Percentiles rank a stretch among this genome's conserved stretches.
These are phyloP conservation scores for Fusarium phyllophilum DNA, from an alignment of 2,329 filamentous ascomycete species.

Conservation along the genomic window DNA sequence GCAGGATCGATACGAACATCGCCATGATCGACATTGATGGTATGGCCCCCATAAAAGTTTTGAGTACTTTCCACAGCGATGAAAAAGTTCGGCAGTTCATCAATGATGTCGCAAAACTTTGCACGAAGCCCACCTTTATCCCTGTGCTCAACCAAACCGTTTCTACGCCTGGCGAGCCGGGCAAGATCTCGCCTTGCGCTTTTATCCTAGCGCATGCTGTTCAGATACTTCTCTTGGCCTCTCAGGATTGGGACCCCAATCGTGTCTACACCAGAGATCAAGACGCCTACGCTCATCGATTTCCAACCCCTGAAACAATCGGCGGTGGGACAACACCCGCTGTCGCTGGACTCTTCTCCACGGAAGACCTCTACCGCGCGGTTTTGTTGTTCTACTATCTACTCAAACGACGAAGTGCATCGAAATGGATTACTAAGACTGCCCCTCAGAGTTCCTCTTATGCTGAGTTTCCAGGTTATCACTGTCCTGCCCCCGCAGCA, in stretches of 20 bases:
- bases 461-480: background rate
- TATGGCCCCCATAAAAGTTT: background rate
- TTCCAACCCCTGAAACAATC: background rate
- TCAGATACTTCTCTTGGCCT: background rate
- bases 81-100: background rate
- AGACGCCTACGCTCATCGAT: background rate
- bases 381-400: background rate
- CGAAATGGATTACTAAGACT: background rate
- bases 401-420: background rate
- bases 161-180: rapidly evolving
- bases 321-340: rapidly evolving
- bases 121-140: background rate
- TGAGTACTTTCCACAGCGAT: rapidly evolving
- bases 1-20: background rate
- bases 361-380: background rate
- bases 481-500: rapidly evolving
- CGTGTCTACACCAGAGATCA: background rate
- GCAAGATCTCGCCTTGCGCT: no score
- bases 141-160: background rate
- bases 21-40: background rate
- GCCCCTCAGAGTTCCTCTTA: rapidly evolving
- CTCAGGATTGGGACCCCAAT: rapidly evolving
- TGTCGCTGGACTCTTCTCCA: rapidly evolving
- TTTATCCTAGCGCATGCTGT: background rate
- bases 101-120: background rate